Evolutionary conservation across 495 filamentous ascomycete genomes (phyloP).

Genomic region (Rhizodiscina lignyota): DNA sequence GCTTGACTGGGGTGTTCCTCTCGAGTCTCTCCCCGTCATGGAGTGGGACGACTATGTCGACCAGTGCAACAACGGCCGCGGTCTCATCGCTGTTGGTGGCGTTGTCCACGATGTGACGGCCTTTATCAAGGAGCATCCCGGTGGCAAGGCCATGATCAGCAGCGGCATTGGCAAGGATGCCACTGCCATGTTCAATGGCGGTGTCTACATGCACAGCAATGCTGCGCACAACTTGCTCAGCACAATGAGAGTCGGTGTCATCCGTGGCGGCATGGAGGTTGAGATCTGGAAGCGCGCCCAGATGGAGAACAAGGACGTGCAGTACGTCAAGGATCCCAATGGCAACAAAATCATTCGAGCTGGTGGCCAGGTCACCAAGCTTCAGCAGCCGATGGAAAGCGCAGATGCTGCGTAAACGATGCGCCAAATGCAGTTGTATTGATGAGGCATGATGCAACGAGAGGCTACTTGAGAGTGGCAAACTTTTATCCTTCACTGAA

Average conservation of each 20-base stretch:
- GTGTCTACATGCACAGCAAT: slow-evolving; percentile 96
- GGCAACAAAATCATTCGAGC: slow-evolving; percentile 80
- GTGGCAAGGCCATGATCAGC: slow-evolving; percentile 88
- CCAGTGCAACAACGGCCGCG: slow-evolving; percentile 75
- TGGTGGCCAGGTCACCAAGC: slow-evolving; percentile 77
- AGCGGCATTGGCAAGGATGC: slow-evolving; percentile 94
- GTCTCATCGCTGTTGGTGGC: slow-evolving; percentile 76
- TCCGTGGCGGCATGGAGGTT: slow-evolving; percentile 90
- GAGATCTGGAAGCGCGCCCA: slow-evolving; percentile 98
- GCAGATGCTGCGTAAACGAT: slow-evolving; percentile 51
- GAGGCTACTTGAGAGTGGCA: no score
- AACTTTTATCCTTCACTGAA: no score
- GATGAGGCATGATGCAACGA: no score
- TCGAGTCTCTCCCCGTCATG: slow-evolving; percentile 88
- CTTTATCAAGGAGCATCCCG: slow-evolving; percentile 95
- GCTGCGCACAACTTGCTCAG: slow-evolving; percentile 93
- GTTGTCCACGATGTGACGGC: slow-evolving; percentile 89
- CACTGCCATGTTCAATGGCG: slow-evolving; percentile 97
- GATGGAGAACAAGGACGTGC: slow-evolving; percentile 72
- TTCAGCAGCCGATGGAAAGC: slow-evolving; percentile 50
- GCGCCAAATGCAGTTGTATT: no score
- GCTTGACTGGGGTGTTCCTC: slow-evolving; percentile 89
- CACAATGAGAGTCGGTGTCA: slow-evolving; percentile 91
- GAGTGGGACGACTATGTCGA: slow-evolving; percentile 92
- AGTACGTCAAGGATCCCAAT: slow-evolving; percentile 60